phyloP scores from a whole-genome alignment of 441 rosid species.

The Populus hybrid region DNA sequence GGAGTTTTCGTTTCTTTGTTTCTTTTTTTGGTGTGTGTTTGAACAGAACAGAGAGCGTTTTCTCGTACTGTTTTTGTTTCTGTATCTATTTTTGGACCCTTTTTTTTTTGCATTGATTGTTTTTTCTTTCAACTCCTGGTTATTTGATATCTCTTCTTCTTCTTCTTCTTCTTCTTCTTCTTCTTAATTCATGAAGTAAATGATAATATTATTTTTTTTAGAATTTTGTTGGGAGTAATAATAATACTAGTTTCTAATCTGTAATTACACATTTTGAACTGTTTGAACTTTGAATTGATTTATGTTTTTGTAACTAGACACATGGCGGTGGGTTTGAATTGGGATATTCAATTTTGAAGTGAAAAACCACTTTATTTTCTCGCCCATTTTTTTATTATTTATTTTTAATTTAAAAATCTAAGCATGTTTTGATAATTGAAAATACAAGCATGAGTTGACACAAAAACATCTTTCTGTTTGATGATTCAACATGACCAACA shows the following conservation, averaged over 20 bases:
- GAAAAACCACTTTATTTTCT: neutral
- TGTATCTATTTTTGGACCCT: neutral
- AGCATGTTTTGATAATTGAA: neutral
- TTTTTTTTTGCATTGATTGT: neutral
- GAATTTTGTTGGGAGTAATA: neutral
- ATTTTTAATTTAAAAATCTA: neutral
- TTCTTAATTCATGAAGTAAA: neutral
- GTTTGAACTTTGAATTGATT: neutral
- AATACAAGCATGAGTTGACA: neutral
- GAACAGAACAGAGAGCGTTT: neutral
- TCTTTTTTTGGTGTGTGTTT: neutral
- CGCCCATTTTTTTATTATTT: neutral
- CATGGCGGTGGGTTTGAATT: neutral
- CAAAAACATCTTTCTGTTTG: neutral
- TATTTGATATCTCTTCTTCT: neutral
- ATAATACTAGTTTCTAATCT: neutral
- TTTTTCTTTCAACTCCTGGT: neutral
- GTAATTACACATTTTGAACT: neutral
- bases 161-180: neutral
- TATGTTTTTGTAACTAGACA: neutral
- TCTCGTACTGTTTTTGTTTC: neutral
- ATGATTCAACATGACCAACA: neutral
- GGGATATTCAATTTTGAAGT: neutral
- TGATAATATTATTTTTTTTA: neutral
- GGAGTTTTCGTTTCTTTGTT: conserved; percentile 3